phyloP scores from a whole-genome alignment of 768 basidiomycete species.

The Amanita fuliginea region DNA sequence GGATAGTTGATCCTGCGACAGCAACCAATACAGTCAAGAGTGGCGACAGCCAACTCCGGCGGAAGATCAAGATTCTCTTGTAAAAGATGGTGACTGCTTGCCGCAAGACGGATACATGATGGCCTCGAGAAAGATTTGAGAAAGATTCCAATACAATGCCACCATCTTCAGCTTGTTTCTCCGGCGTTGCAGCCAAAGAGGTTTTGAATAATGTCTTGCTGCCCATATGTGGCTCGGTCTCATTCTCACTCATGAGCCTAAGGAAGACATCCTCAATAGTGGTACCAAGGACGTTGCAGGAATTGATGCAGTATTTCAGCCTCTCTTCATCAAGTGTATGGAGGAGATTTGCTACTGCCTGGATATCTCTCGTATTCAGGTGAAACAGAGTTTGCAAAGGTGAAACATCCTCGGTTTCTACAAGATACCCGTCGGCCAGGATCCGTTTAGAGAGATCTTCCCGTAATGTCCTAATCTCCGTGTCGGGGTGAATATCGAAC shows the following conservation, averaged over 20 bases:
- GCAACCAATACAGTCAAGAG: slow-evolving; percentile 41
- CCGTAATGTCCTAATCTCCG: slow-evolving; percentile 17
- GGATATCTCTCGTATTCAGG: slow-evolving; percentile 49
- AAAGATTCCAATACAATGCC: slow-evolving; percentile 12
- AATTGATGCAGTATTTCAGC: slow-evolving; percentile 24
- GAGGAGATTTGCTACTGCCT: slow-evolving; percentile 43
- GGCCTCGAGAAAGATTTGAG: slow-evolving; percentile 39
- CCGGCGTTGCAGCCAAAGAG: slow-evolving; percentile 9
- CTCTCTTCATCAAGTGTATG: slow-evolving; percentile 38
- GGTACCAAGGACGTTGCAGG: slow-evolving; percentile 61
- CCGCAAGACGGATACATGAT: slow-evolving; percentile 39
- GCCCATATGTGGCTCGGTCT: slow-evolving; percentile 13
- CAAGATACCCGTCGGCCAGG: slow-evolving; percentile 30
- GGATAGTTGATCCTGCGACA: slow-evolving; percentile 55
- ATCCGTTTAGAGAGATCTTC: slow-evolving; percentile 29
- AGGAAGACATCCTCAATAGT: slow-evolving; percentile 81
- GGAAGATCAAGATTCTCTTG: slow-evolving; percentile 54
- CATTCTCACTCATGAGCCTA: slow-evolving; percentile 46
- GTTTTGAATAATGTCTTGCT: slow-evolving; percentile 7
- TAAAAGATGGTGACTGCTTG: slow-evolving; percentile 68
- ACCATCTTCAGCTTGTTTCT: slow-evolving; percentile 8
- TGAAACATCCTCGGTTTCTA: slow-evolving; percentile 30
- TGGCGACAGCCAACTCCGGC: slow-evolving; percentile 60
- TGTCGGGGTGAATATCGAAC: slow-evolving; percentile 20
- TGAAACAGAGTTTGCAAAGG: slow-evolving; percentile 39